Percentiles rank a stretch among this genome's conserved stretches.
These are phyloP conservation scores for Calendula officinalis DNA, from an alignment of 129 eudicot species.

Conservation along the genomic window DNA sequence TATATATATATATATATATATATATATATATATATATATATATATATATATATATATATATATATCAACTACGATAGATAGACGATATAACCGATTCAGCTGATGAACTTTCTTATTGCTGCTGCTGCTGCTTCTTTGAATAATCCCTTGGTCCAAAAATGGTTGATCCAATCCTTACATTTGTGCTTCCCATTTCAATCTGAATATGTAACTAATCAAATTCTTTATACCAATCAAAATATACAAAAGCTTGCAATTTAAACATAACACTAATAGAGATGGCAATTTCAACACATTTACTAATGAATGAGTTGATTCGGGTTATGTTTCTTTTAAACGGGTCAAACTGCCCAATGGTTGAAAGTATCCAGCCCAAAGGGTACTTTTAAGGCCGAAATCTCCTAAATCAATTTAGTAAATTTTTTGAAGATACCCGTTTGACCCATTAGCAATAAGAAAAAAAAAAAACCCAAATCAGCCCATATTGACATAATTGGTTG, in stretches of 20 bases:
- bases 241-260: background rate
- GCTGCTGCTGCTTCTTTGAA: slow-evolving; percentile 43
- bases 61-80: too few species aligned
- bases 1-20: too few species aligned
- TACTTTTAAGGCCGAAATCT: background rate
- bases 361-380: background rate
- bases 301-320: background rate
- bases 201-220: slow-evolving; percentile 30
- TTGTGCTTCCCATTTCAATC: slow-evolving; percentile 97
- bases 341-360: background rate
- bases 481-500: background rate
- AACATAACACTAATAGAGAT: background rate
- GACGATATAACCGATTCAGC: background rate
- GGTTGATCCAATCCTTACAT: slow-evolving; percentile 87
- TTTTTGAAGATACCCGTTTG: background rate
- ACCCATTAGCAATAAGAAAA: slow-evolving; percentile 1
- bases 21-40: too few species aligned
- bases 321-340: background rate
- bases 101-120: slow-evolving; percentile 3
- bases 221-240: background rate
- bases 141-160: slow-evolving; percentile 94
- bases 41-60: too few species aligned
- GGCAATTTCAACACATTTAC: background rate
- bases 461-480: slow-evolving; percentile 4
- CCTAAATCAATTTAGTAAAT: background rate